Evolutionary conservation across 2,329 filamentous ascomycete genomes (phyloP).

Genomic region (Chrysosporium queenslandicum): DNA sequence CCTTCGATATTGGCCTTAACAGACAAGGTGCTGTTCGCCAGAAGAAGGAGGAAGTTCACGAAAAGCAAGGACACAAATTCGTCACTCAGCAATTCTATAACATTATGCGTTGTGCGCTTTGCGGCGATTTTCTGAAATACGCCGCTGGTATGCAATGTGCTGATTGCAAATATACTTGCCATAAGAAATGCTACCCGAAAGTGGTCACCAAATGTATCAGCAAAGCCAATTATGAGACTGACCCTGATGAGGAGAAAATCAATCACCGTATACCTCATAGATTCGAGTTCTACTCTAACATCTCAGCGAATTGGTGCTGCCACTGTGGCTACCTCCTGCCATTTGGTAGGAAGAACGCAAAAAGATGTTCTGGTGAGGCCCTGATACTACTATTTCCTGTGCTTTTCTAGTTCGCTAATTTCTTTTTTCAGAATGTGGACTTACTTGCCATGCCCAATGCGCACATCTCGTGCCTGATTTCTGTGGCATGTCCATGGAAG

Average conservation of each 20-base stretch:
- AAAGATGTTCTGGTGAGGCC: slow-evolving; percentile 69
- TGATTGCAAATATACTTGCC: slow-evolving; percentile 98
- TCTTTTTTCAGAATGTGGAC: slow-evolving; percentile 59
- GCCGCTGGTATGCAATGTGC: slow-evolving; percentile 98
- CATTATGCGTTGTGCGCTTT: slow-evolving; percentile 98
- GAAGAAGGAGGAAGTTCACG: slow-evolving; percentile 94
- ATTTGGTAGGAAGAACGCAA: slow-evolving; percentile 87
- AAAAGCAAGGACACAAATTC: slow-evolving; percentile 99
- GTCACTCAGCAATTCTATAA: slow-evolving; percentile 99
- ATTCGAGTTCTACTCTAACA: slow-evolving; percentile 92
- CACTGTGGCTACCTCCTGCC: slow-evolving; percentile 95
- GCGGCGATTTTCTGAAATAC: slow-evolving; percentile 96
- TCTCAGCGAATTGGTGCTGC: slow-evolving; percentile 98
- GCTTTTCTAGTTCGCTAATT: background rate
- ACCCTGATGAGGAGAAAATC: slow-evolving; percentile 98
- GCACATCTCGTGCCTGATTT: slow-evolving; percentile 96
- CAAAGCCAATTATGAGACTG: slow-evolving; percentile 96
- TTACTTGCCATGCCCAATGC: slow-evolving; percentile 84
- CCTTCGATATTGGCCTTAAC: slow-evolving; percentile 79
- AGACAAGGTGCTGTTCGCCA: slow-evolving; percentile 94
- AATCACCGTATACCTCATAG: slow-evolving; percentile 98
- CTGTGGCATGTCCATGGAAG: slow-evolving; percentile 98
- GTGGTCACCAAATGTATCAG: slow-evolving; percentile 99
- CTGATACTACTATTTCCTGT: background rate
- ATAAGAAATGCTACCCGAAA: slow-evolving; percentile 91